These are phyloP conservation scores for Macadamia tetraphylla DNA, from an alignment of 164 flowering plant species.

Conservation along the genomic window DNA sequence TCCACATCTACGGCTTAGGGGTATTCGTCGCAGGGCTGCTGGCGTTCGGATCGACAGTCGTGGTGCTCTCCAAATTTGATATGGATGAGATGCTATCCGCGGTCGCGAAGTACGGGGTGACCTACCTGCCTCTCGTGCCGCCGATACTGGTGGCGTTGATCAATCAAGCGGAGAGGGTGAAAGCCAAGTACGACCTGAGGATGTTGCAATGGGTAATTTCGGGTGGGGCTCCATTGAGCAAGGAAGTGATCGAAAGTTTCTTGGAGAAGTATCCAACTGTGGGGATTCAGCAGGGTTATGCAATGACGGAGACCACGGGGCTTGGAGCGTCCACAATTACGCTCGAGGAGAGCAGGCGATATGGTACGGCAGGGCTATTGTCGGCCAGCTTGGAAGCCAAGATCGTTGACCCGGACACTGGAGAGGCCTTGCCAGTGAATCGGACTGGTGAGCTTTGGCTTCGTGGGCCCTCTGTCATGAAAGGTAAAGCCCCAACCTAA, in stretches of 20 bases:
- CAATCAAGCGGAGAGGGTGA: constrained; percentile 35
- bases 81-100: constrained; percentile 48
- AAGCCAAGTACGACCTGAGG: constrained; percentile 42
- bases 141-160: constrained; percentile 53
- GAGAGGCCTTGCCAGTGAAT: constrained; percentile 45
- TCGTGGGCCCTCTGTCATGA: constrained; percentile 71
- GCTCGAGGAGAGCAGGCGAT: constrained; percentile 75
- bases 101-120: constrained; percentile 35
- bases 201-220: constrained; percentile 43
- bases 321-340: constrained; percentile 78
- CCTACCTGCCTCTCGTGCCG: constrained; percentile 58
- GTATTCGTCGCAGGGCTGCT: constrained; percentile 49
- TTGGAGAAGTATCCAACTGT: constrained; percentile 56
- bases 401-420: constrained; percentile 73
- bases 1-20: constrained; percentile 84
- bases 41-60: constrained; percentile 48
- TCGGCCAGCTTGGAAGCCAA: constrained; percentile 67
- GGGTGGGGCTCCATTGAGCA: constrained; percentile 89
- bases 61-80: constrained; percentile 55
- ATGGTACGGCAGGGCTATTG: constrained; percentile 78
- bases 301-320: constrained; percentile 86
- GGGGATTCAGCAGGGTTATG: constrained; percentile 73
- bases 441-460: constrained; percentile 94
- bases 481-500: constrained; percentile 40
- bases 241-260: constrained; percentile 79